Percentiles rank a stretch among this genome's conserved stretches.
Conservation (phyloP, 257 asterid genomes). For the Leonotis leonurus region DNA sequence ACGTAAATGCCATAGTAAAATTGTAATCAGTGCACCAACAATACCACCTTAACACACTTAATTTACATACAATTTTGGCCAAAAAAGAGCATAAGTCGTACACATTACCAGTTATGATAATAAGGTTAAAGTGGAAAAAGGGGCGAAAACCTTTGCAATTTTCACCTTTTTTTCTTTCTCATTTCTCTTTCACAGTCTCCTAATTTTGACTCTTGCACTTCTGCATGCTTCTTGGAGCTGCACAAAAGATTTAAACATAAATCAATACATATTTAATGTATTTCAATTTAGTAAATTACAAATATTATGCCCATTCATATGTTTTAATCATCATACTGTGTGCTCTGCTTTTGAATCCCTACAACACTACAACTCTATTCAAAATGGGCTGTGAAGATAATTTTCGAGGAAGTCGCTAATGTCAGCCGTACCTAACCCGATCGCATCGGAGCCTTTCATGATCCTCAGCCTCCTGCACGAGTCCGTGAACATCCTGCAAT, state of each 20-base stretch:
- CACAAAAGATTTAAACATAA: conserved; percentile 5
- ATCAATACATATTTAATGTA: too few species aligned
- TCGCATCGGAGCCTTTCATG: conserved; percentile 84
- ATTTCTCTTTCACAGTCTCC: not conserved
- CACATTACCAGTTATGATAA: conserved; percentile 19
- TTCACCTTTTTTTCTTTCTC: not conserved
- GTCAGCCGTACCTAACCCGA: conserved; percentile 68
- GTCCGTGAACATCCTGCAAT: conserved; percentile 66
- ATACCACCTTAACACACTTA: conserved; percentile 9
- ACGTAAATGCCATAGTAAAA: not conserved
- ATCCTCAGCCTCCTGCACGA: conserved; percentile 83
- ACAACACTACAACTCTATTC: not conserved
- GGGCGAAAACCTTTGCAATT: not conserved
- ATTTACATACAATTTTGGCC: conserved; percentile 23
- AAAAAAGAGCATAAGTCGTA: conserved; percentile 5
- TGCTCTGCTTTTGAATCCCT: not conserved
- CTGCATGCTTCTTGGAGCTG: conserved; percentile 79
- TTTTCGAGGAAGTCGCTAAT: too few species aligned
- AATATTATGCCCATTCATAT: not conserved
- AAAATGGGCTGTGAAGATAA: not conserved
- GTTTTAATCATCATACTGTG: too few species aligned
- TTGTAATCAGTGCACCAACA: not conserved
- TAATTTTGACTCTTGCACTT: conserved; percentile 55
- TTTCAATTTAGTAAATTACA: not conserved
- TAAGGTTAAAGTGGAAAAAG: not conserved